A percentile compares a stretch with the other conserved stretches of the same genome.
These are phyloP conservation scores for Microthlaspi erraticum DNA, from an alignment of 345 rosid species.

Conservation along the genomic window DNA sequence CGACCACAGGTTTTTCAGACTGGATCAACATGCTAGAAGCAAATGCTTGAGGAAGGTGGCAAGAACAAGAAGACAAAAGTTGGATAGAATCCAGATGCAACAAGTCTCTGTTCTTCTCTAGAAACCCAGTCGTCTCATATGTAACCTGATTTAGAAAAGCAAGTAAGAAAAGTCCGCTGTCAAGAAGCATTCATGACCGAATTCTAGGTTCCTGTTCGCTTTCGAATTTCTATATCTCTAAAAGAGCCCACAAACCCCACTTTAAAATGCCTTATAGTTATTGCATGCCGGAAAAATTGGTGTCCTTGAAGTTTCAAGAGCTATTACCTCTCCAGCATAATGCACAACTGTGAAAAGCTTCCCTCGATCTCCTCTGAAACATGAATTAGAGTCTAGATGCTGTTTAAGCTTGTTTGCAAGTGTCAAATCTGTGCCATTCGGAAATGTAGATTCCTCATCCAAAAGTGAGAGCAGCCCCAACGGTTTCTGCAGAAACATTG, in stretches of 20 bases:
- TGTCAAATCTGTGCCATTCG: constrained; percentile 93
- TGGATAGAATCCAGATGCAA: constrained; percentile 92
- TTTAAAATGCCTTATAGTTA: constrained; percentile 1
- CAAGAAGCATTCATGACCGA: constrained; percentile 33
- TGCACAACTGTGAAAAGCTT: constrained; percentile 83
- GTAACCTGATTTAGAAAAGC: constrained; percentile 65
- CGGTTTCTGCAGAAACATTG: constrained; percentile 74
- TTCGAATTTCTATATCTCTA: neutral
- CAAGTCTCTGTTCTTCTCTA: constrained; percentile 97
- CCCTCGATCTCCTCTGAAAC: constrained; percentile 82
- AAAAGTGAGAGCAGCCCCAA: constrained; percentile 86
- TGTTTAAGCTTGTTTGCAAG: constrained; percentile 94
- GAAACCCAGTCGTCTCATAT: constrained; percentile 91
- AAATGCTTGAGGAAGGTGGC: constrained; percentile 88
- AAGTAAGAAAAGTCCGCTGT: constrained; percentile 40
- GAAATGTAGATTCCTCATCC: constrained; percentile 97
- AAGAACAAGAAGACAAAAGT: constrained; percentile 85
- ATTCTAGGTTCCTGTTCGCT: constrained; percentile 21
- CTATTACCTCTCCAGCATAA: constrained; percentile 95
- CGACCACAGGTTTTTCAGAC: constrained; percentile 74
- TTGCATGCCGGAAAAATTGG: constrained; percentile 21
- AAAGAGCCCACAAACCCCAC: constrained; percentile 12
- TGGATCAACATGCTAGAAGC: constrained; percentile 87
- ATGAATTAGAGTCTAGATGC: constrained; percentile 75
- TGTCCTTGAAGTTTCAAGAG: constrained; percentile 27